Conservation (phyloP, 2,329 filamentous ascomycete species). For the Aspergillus ochraceus region DNA sequence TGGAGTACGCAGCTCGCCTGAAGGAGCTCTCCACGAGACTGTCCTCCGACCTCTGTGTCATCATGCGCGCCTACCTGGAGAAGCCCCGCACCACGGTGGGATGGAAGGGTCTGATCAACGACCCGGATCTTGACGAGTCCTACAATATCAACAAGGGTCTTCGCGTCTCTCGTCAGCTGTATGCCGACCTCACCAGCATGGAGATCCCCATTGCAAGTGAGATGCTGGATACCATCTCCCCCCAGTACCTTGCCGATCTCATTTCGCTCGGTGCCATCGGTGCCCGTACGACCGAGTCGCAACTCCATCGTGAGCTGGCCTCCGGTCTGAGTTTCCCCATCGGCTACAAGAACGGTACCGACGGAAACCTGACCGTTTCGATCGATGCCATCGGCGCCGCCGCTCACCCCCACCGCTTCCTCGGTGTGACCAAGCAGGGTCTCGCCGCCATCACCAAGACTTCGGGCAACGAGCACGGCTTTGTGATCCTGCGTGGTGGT, state of each 20-base stretch:
- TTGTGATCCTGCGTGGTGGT: slow-evolving; percentile 91
- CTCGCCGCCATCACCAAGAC: slow-evolving; percentile 93
- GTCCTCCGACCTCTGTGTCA: slow-evolving; percentile 78
- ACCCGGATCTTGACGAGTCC: slow-evolving; percentile 94
- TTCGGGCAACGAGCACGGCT: slow-evolving; percentile 92
- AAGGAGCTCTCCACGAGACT: slow-evolving; percentile 77
- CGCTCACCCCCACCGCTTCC: slow-evolving; percentile 76
- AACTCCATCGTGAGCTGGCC: slow-evolving; percentile 93
- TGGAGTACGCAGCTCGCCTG: slow-evolving; percentile 83
- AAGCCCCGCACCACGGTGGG: slow-evolving; percentile 97
- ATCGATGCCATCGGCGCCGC: slow-evolving; percentile 90
- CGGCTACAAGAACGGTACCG: slow-evolving; percentile 99
- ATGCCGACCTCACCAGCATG: slow-evolving; percentile 79
- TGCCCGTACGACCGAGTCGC: slow-evolving; percentile 92
- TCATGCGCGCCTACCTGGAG: slow-evolving; percentile 99
- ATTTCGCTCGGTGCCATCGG: slow-evolving; percentile 95
- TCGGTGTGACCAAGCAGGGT: slow-evolving; percentile 97
- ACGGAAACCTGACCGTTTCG: slow-evolving; percentile 84
- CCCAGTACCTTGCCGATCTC: slow-evolving; percentile 94
- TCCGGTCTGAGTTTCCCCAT: slow-evolving; percentile 96
- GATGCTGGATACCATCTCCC: slow-evolving; percentile 98
- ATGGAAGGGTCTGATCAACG: slow-evolving; percentile 99
- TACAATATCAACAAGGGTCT: slow-evolving; percentile 99
- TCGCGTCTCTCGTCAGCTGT: slow-evolving; percentile 86
- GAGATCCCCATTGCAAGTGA: slow-evolving; percentile 96